These are phyloP conservation scores for Artemisia argyi DNA, from an alignment of 129 eudicot genomes.

Conservation along the genomic window DNA sequence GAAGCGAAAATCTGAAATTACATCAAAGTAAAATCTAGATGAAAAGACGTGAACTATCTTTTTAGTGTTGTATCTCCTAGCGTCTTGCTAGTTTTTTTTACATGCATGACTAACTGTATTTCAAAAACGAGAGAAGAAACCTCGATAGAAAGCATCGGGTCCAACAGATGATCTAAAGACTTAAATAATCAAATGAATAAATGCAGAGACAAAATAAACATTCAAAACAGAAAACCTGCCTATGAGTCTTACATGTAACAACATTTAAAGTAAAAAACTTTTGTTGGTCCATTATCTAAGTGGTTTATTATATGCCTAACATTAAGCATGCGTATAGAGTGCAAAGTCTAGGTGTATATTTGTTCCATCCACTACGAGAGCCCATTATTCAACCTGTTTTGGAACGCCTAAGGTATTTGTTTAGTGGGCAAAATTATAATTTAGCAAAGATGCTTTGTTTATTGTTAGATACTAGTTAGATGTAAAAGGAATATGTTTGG, in stretches of 20 bases:
- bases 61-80: no score
- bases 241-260: background rate
- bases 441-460: background rate
- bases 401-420: background rate
- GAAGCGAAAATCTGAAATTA: no score
- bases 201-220: background rate
- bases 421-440: background rate
- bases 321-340: constrained; percentile 30
- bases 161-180: background rate
- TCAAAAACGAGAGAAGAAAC: no score
- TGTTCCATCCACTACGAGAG: constrained; percentile 8
- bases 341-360: constrained; percentile 11
- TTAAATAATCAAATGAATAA: background rate
- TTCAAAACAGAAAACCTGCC: background rate
- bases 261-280: background rate
- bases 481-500: no score
- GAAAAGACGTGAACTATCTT: no score
- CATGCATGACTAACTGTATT: no score
- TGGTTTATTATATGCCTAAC: constrained; percentile 18
- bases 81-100: no score
- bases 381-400: constrained; percentile 1
- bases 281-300: constrained; percentile 18
- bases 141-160: background rate
- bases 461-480: no score
- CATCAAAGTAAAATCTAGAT: no score